Conservation (phyloP, 352 stramenopile genomes). For the Phytophthora boehmeriae region DNA sequence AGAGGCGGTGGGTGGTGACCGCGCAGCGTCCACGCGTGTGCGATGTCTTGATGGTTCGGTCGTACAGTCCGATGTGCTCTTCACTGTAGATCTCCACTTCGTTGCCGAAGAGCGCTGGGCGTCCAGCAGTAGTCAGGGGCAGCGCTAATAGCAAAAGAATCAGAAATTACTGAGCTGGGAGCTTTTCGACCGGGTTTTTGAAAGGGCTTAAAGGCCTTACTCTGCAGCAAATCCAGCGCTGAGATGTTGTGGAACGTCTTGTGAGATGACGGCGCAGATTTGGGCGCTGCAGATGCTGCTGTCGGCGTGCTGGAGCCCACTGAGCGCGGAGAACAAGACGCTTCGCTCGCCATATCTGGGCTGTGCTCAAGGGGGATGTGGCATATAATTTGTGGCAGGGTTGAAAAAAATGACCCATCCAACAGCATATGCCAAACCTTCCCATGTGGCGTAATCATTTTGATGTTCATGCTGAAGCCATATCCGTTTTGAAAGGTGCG, state of each 20-base stretch:
- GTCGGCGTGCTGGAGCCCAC: constrained; percentile 23
- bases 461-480: constrained; percentile 10
- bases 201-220: constrained; percentile 33
- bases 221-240: constrained; percentile 71
- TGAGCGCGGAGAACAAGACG: constrained; percentile 35
- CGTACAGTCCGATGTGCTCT: constrained; percentile 84
- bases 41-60: constrained; percentile 77
- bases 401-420: too few species aligned
- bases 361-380: constrained; percentile 4
- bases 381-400: background rate
- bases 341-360: constrained; percentile 31
- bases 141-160: constrained; percentile 45
- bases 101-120: constrained; percentile 72
- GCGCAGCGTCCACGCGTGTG: constrained; percentile 75
- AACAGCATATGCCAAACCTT: too few species aligned
- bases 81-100: constrained; percentile 91
- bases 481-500: constrained; percentile 12
- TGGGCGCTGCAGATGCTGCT: background rate
- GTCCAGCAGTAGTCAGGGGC: constrained; percentile 68
- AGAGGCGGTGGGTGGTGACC: constrained; percentile 84
- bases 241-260: constrained; percentile 32
- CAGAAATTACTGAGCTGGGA: constrained; percentile 10
- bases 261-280: constrained; percentile 18
- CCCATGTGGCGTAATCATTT: constrained; percentile 15
- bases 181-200: background rate